A percentile compares a stretch with the other conserved stretches of the same genome.
Conservation (phyloP, 768 basidiomycete genomes). For the Lyophyllum shimeji region DNA sequence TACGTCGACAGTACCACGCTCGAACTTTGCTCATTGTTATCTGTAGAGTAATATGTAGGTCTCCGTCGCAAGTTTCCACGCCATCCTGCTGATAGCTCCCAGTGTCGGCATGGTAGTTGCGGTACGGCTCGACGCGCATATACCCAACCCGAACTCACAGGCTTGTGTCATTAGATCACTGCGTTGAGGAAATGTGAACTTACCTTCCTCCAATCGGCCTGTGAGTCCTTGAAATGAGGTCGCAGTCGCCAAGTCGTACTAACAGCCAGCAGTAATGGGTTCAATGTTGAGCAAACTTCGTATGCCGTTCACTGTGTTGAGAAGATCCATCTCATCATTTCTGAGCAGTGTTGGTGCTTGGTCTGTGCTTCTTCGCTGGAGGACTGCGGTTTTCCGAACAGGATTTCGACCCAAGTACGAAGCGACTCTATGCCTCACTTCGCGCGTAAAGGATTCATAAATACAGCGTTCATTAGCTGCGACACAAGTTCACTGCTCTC, state of each 20-base stretch:
- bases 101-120: conserved; percentile 72
- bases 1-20: conserved; percentile 28
- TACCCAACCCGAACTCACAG: background rate
- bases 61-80: conserved; percentile 4
- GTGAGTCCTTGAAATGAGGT: conserved; percentile 39
- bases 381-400: conserved; percentile 77
- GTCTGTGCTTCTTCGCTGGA: conserved; percentile 84
- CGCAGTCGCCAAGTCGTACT: background rate
- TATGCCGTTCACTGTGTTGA: conserved; percentile 24
- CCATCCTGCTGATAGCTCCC: conserved; percentile 1
- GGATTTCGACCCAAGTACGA: conserved; percentile 69
- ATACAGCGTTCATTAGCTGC: conserved; percentile 44
- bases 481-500: conserved; percentile 70
- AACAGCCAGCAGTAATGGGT: conserved; percentile 59
- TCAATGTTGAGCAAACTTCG: conserved; percentile 78
- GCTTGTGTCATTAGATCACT: conserved; percentile 51
- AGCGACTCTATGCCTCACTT: background rate
- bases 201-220: conserved; percentile 75
- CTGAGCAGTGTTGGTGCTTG: conserved; percentile 71
- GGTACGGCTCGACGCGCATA: conserved; percentile 39
- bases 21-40: conserved; percentile 4
- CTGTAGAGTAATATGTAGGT: conserved; percentile 67
- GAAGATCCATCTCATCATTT: conserved; percentile 1
- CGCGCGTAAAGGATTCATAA: background rate
- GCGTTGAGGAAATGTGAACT: conserved; percentile 83